Percentiles rank a stretch among this genome's conserved stretches.
These are phyloP conservation scores for Sugiyamaella japonica DNA, from an alignment of 1,139 yeast species.

Conservation along the genomic window DNA sequence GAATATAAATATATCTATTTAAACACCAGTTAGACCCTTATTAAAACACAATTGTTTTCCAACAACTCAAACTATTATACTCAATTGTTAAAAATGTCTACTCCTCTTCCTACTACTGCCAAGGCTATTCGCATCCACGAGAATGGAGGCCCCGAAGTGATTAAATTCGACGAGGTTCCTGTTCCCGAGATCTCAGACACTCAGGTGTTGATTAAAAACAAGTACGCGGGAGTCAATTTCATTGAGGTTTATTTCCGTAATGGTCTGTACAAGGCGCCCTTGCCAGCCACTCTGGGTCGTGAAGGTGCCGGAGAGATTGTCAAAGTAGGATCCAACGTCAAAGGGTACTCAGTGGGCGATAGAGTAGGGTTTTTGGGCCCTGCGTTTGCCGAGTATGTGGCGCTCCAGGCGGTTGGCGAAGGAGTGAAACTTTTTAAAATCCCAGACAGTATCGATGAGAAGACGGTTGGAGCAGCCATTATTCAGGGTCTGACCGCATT, in stretches of 20 bases:
- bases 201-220: slow-evolving; percentile 69
- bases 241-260: slow-evolving; percentile 80
- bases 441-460: slow-evolving; percentile 42
- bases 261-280: slow-evolving; percentile 63
- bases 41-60: no score
- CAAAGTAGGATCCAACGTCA: slow-evolving; percentile 62
- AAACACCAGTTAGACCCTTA: background rate
- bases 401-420: slow-evolving; percentile 33
- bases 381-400: slow-evolving; percentile 74
- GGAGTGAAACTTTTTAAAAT: slow-evolving; percentile 46
- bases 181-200: slow-evolving; percentile 56
- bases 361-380: slow-evolving; percentile 57
- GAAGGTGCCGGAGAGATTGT: slow-evolving; percentile 81
- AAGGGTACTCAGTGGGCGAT: slow-evolving; percentile 65
- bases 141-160: slow-evolving; percentile 57
- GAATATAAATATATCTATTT: no score
- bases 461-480: slow-evolving; percentile 58
- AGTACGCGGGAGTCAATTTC: slow-evolving; percentile 76
- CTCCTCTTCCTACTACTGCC: slow-evolving; percentile 55
- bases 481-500: slow-evolving; percentile 80
- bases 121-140: slow-evolving; percentile 58
- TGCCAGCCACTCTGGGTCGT: slow-evolving; percentile 73
- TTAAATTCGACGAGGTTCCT: slow-evolving; percentile 52
- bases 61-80: background rate
- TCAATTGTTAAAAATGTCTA: slow-evolving; percentile 17